A percentile compares a stretch with the other conserved stretches of the same genome.
Evolutionary conservation across 2,329 filamentous ascomycete species (phyloP).

Genomic region (Aspergillus awamori): DNA sequence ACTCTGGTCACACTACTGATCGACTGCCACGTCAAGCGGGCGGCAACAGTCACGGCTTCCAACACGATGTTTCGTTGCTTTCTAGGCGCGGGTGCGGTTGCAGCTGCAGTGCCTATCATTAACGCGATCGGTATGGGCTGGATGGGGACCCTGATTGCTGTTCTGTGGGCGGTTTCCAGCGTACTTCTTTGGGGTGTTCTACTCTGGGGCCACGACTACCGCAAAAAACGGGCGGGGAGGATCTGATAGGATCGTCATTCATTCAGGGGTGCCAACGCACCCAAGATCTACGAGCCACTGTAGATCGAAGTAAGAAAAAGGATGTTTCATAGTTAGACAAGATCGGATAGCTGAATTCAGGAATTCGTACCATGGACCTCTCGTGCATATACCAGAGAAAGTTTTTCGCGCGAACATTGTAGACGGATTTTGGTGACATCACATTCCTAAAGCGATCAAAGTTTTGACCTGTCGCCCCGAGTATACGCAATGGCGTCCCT

Average conservation of each 20-base stretch:
- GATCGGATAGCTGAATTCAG: background rate
- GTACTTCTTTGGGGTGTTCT: background rate
- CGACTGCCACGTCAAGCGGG: constrained; percentile 19
- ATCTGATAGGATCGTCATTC: background rate
- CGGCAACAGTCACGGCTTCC: constrained; percentile 26
- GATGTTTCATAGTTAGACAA: background rate
- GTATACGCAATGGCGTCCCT: no score
- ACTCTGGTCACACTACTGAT: constrained; percentile 24
- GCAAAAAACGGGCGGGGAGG: background rate
- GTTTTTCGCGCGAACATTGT: no score
- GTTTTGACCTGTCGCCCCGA: no score
- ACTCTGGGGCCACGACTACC: background rate
- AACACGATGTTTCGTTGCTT: constrained; percentile 24
- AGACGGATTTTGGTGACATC: no score
- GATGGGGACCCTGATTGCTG: constrained; percentile 15
- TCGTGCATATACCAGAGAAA: background rate
- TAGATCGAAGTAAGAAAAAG: background rate
- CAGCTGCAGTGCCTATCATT: constrained; percentile 25
- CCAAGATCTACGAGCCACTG: background rate
- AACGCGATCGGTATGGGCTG: constrained; percentile 27
- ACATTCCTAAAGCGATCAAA: no score
- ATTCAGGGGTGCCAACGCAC: background rate
- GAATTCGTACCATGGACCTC: background rate
- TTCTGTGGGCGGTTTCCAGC: background rate
- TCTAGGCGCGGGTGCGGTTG: constrained; percentile 22